Evolutionary conservation across 257 asterid genomes (phyloP), one percentile per base, ranked within the genome.

Genomic region (Capsicum chinense): DNA sequence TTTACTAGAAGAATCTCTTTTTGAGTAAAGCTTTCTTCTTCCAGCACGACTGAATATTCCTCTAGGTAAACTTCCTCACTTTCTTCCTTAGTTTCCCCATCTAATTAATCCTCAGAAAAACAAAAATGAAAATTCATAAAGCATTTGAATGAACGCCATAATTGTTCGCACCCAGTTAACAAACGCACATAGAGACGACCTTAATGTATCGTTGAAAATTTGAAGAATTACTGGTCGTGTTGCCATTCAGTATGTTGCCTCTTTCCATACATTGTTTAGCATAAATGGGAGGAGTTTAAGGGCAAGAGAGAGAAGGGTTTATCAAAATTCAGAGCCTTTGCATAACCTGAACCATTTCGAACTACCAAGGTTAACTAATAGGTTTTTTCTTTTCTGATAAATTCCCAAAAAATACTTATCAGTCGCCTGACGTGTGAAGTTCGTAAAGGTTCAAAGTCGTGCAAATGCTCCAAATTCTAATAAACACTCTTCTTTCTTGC

Each of bases 81-180:
- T 93, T 97, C 93, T 93, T 95, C 81, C 99, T 97, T 12, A 97
- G 90, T 88, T 97, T 97, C 83, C 94, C 97, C 98, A 95, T 94
- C 56, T 78, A 4, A 79, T 58, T 26, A 69, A 39, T 42, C 63
- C 26, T 54, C 59, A 14, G 14, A 33, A 15, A 60, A 56, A 9
- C 6, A 70, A 56, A 16, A 70, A 42, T 3, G 4, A 74, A 74
- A 19, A 7, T 14, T 17, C 21, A n/a, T 16, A 16, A 71, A 58
- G 9, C 35, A 58, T 52, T 83, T 68, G 54, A 54, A 66, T 52
- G 50, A 59, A 19, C 56, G 7, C 6, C 10, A 7, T n/a, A 63
- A 78, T 10, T 26, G 16, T 26, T 52, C 63, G 14, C 44, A 52
- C n/a, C 79, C 57, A 17, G 16, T 7, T 71, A 71, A 14, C 63